Percentiles rank a stretch among this genome's conserved stretches.
Evolutionary conservation across 1,284 basidiomycete genomes (phyloP).

Genomic region (Moesziomyces parantarcticus): DNA sequence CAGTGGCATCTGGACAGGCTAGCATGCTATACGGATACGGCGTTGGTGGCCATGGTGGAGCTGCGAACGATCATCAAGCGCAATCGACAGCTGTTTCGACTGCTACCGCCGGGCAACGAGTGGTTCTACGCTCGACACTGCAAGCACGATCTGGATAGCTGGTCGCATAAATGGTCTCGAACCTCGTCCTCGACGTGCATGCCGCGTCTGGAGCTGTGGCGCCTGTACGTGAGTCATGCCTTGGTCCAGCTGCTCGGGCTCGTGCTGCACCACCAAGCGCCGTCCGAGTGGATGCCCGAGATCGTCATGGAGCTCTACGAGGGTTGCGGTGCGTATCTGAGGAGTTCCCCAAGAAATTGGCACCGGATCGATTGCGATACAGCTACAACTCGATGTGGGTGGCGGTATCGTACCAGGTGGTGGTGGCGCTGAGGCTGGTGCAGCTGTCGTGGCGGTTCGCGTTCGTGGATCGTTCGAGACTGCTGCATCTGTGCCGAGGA

Average conservation of each 20-base stretch:
- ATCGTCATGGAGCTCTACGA: slow-evolving; percentile 11
- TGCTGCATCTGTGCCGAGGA: not conserved
- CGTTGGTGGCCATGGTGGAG: slow-evolving; percentile 13
- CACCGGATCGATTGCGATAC: not conserved
- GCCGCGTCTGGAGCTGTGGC: slow-evolving; percentile 7
- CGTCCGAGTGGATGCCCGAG: slow-evolving; percentile 1
- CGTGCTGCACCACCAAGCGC: slow-evolving; percentile 4
- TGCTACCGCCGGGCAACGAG: slow-evolving; percentile 1
- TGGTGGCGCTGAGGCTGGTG: slow-evolving; percentile 7
- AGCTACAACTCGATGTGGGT: slow-evolving; percentile 15
- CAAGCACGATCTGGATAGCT: not conserved
- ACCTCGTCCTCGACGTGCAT: not conserved
- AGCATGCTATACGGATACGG: slow-evolving; percentile 5
- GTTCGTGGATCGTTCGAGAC: slow-evolving; percentile 3
- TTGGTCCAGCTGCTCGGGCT: slow-evolving; percentile 13
- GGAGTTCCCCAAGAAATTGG: slow-evolving; percentile 2
- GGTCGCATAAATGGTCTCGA: slow-evolving; percentile 4
- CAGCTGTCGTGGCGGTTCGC: slow-evolving; percentile 3
- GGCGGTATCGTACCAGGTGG: slow-evolving; percentile 8
- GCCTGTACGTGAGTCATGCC: slow-evolving; percentile 8
- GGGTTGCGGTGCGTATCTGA: slow-evolving; percentile 7
- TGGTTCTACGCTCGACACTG: slow-evolving; percentile 3
- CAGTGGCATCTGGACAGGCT: slow-evolving; percentile 4
- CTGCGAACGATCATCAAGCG: slow-evolving; percentile 8
- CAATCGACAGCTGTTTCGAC: slow-evolving; percentile 2